Evolutionary conservation across 2,329 filamentous ascomycete genomes (phyloP), one percentile per base, ranked within the genome.

Genomic region (Amauroascus niger): DNA sequence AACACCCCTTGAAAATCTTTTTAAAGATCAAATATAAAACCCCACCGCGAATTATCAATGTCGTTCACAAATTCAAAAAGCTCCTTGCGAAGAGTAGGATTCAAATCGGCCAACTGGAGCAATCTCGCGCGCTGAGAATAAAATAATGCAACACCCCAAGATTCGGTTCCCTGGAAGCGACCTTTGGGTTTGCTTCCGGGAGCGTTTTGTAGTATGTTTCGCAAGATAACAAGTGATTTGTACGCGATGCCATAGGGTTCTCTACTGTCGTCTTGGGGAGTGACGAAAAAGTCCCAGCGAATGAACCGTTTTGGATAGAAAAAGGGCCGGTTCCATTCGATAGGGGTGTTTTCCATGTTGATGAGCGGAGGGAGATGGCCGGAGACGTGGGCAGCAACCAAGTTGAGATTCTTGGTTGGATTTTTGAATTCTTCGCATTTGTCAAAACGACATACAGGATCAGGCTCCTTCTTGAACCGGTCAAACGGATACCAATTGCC

Each of bases 181-280:
- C 50, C 45, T 2, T 32, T 53, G 39, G 49, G 47, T 33, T 47
- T 50, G n/a, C 64, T 64, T 47, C 64, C 64, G 0, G 70, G 70
- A 2, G 73, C 63, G 55, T 73, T 71, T 8, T 70, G 62, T 8
- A 72, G 70, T 26, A 76, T 63, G 49, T 76, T 76, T 40, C 73
- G 70, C 59, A 76, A 57, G 2, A 76, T 68, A 44, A 76, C 61
- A 6, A 71, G 67, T 26, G 72, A 71, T 59, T 74, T 74, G 62
- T 74, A 74, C 18, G 74, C 70, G 14, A 75, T 65, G 9, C 74
- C 74, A 48, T 68, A 62, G 2, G 74, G 71, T 33, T 74, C 69
- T 11, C 65, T 66, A 26, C 67, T 64, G 49, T 73, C 69, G 32
- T 74, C 72, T 39, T 67, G 55, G 9, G 71, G 70, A 0, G 72